These are phyloP conservation scores for Pezicula neosporulosa DNA, from an alignment of 2,329 filamentous ascomycete genomes.

Conservation along the genomic window DNA sequence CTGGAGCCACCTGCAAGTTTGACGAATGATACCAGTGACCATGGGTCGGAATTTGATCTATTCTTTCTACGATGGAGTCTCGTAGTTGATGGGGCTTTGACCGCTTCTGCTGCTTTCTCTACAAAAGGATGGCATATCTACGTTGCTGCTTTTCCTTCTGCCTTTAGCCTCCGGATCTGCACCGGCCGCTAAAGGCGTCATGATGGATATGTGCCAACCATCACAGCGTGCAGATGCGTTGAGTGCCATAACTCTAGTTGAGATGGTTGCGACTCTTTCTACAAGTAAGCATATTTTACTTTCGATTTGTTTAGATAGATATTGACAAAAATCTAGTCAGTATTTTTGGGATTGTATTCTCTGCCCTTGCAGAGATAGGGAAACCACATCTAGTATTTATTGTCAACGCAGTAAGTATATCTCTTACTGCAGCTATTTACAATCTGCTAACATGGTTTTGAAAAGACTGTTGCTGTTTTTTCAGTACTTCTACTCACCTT, in stretches of 20 bases:
- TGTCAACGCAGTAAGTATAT: conserved; percentile 50
- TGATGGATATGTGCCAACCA: conserved; percentile 64
- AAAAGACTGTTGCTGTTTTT: no score
- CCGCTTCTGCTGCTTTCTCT: conserved; percentile 59
- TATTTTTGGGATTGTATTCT: conserved; percentile 65
- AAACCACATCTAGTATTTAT: conserved; percentile 62
- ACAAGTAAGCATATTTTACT: conserved; percentile 28
- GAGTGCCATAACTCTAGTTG: conserved; percentile 65
- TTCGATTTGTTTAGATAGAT: not conserved
- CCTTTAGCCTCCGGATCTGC: conserved; percentile 69
- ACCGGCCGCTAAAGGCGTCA: conserved; percentile 68
- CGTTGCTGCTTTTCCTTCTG: conserved; percentile 58
- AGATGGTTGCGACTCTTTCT: conserved; percentile 62
- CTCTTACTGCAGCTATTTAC: no score
- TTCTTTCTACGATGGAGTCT: conserved; percentile 65
- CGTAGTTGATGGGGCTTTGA: conserved; percentile 61
- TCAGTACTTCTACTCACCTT: no score
- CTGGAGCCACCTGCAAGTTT: no score
- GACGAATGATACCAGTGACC: not conserved
- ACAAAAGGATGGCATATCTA: conserved; percentile 66
- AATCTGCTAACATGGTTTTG: no score
- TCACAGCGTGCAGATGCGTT: conserved; percentile 62
- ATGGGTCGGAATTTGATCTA: conserved; percentile 29
- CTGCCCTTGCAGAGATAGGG: conserved; percentile 56
- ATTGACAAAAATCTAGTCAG: conserved; percentile 28